These are phyloP conservation scores for Diaporthe sp. DNA, from an alignment of 2,329 filamentous ascomycete genomes.

Conservation along the genomic window DNA sequence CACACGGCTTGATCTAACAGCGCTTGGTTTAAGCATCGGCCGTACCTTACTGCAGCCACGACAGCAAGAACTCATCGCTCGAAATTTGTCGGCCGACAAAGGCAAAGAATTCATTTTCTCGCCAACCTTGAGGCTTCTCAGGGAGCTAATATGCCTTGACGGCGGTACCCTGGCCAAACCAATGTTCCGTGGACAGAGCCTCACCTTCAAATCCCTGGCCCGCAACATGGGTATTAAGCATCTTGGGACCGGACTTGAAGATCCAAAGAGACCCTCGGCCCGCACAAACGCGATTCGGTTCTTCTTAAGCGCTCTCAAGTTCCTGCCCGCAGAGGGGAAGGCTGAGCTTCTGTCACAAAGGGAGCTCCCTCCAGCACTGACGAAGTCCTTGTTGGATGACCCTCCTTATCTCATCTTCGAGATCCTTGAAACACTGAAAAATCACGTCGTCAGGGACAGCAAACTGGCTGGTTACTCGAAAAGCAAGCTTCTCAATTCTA, in stretches of 20 bases:
- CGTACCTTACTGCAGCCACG: conserved; percentile 83
- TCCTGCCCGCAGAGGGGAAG: conserved; percentile 81
- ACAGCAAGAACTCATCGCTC: conserved; percentile 83
- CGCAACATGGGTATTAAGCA: conserved; percentile 81
- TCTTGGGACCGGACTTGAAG: conserved; percentile 68
- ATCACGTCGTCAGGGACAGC: conserved; percentile 78
- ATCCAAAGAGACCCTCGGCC: conserved; percentile 78
- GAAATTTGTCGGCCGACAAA: conserved; percentile 82
- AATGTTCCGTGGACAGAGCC: conserved; percentile 81
- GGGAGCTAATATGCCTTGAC: conserved; percentile 87
- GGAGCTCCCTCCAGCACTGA: conserved; percentile 75
- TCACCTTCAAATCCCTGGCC: conserved; percentile 82
- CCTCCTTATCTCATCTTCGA: conserved; percentile 80
- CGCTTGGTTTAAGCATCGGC: conserved; percentile 81
- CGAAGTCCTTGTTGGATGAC: conserved; percentile 82
- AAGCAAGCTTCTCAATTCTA: conserved; percentile 78
- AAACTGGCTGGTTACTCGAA: conserved; percentile 80
- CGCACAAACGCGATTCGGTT: conserved; percentile 86
- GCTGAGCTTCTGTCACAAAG: conserved; percentile 84
- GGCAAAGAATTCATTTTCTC: conserved; percentile 90
- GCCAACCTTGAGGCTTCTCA: conserved; percentile 85
- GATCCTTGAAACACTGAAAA: conserved; percentile 76
- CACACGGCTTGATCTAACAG: conserved; percentile 76
- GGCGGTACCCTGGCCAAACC: conserved; percentile 82
- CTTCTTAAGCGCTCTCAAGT: conserved; percentile 81